Evolutionary conservation across 257 asterid genomes (phyloP).

Genomic region (Coffea eugenioides): DNA sequence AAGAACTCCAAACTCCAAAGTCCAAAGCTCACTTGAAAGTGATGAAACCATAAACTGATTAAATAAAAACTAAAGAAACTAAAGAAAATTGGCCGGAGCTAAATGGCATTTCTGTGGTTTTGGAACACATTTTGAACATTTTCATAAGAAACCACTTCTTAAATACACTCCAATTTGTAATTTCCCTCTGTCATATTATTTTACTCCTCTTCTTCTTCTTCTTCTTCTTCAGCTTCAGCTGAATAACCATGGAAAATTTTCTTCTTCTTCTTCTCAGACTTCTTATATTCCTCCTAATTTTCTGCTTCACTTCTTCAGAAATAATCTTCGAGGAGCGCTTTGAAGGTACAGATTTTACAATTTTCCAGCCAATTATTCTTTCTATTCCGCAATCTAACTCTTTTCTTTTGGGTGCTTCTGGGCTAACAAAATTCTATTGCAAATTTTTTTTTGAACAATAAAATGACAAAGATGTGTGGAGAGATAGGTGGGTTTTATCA

Average conservation of each 20-base stretch:
- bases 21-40: too few species aligned
- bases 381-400: too few species aligned
- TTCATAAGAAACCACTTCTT: too few species aligned
- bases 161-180: not conserved
- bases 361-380: not conserved
- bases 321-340: constrained; percentile 88
- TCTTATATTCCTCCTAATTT: too few species aligned
- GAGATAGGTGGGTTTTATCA: constrained; percentile 80
- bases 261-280: too few species aligned
- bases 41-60: too few species aligned
- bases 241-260: too few species aligned
- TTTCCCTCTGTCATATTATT: not conserved
- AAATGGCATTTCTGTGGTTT: constrained; percentile 3
- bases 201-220: not conserved
- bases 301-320: constrained; percentile 42
- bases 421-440: not conserved
- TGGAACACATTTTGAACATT: not conserved
- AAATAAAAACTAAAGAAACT: too few species aligned
- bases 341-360: constrained; percentile 47
- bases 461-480: constrained; percentile 75
- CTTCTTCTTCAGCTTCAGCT: too few species aligned
- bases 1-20: too few species aligned
- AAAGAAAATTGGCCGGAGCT: too few species aligned
- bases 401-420: not conserved
- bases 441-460: too few species aligned